A percentile compares a stretch with the other conserved stretches of the same genome.
These are phyloP conservation scores for Pseudotsuga menziesii DNA, from an alignment of 75 land plant genomes.

Conservation along the genomic window DNA sequence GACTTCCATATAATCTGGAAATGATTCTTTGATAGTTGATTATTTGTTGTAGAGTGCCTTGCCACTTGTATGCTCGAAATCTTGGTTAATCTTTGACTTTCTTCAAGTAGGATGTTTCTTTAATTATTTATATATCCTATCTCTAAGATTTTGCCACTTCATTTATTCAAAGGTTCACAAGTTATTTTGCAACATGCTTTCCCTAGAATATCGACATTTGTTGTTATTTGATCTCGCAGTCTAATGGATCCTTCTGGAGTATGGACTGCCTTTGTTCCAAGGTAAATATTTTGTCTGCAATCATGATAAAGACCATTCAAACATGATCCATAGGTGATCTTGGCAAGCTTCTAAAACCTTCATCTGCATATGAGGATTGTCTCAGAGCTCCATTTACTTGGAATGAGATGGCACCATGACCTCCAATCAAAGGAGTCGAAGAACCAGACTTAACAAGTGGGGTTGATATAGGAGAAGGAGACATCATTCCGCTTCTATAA, in stretches of 20 bases:
- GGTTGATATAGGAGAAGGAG: constrained; percentile 62
- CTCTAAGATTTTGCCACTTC: no score
- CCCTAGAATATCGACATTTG: constrained; percentile 32
- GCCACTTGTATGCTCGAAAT: no score
- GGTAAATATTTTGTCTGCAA: constrained; percentile 11
- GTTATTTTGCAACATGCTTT: constrained; percentile 20
- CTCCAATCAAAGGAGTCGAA: constrained; percentile 74
- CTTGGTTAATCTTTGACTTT: no score
- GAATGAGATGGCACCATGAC: constrained; percentile 50
- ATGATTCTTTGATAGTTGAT: no score
- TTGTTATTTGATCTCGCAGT: constrained; percentile 19
- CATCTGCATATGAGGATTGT: constrained; percentile 26
- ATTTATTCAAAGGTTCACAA: no score
- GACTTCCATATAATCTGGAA: no score
- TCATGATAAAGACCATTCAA: constrained; percentile 19
- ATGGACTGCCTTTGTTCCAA: not conserved
- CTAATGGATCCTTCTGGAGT: constrained; percentile 24
- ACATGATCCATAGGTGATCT: constrained; percentile 24
- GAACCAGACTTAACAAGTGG: constrained; percentile 65
- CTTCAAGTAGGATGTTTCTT: no score
- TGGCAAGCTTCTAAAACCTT: constrained; percentile 23
- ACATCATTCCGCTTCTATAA: constrained; percentile 48
- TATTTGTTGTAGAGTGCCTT: no score
- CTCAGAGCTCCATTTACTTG: constrained; percentile 20
- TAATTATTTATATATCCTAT: no score